Base-by-base conservation (phyloP, 129 eudicot species). In the Saussurea involucrata region DNA sequence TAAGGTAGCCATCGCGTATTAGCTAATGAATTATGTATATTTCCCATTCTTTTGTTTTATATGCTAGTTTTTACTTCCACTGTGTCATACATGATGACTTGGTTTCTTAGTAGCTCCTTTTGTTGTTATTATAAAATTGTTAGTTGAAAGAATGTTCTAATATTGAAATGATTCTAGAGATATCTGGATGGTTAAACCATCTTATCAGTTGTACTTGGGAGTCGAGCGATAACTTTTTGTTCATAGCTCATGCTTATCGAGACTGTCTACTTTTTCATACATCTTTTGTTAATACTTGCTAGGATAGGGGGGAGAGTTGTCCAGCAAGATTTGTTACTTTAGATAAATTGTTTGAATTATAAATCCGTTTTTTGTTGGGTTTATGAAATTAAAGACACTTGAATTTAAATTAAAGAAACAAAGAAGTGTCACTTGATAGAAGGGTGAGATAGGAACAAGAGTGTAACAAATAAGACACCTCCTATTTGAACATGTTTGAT, bases 1-100 rank as follows among this genome's bases (percentile, higher is more conserved):
- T 72, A 80, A 84, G 88, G 90, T 81, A 69, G 72, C 63, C 36
- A 77, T 29, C 33, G 31, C 6, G 65, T 18, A 60, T 20, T 57
- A 57, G 64, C 12, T 20, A 21, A 60, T 60, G 20, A 49, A 13
- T 49, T 17, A 12, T 5, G 27, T 22, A 60, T 10, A 22, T 18
- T 58, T 8, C 65, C 25, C 13, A 8, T 60, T 9, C 65, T 20
- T 60, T 60, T 22, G 27, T 60, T 3, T 70, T 18, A 70, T 46
- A 46, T 71, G 60, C 74, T 69, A 69, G 8, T 13, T 40, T 28
- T 60, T 20, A 60, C 65, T 60, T 60, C 65, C 27, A 60, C 65
- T 60, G 25, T 8, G 20, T 60, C 28, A 57, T 60, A 8, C 65
- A 60, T 60, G 65, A 60, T 22, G 25, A 57, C 24, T 57, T 57